Conservation (phyloP, 805 yeast species). For the Tetrapisispora namnaoensis region DNA sequence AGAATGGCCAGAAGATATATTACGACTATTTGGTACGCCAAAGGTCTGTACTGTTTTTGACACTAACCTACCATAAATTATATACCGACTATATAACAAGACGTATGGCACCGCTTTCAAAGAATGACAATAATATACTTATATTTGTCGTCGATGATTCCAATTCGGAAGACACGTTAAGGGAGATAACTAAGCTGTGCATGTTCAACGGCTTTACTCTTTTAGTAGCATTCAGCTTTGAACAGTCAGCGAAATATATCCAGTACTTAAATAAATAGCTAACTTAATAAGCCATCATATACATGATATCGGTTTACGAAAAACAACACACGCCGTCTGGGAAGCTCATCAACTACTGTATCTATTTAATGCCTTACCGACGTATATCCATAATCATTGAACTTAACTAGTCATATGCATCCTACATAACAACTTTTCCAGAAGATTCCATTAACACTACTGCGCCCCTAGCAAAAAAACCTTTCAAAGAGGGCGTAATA, state of each 20-base stretch:
- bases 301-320: no score
- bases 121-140: conserved; percentile 41
- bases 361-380: no score
- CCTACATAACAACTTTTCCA: no score
- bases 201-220: conserved; percentile 35
- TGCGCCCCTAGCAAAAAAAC: no score
- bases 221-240: conserved; percentile 37
- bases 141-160: conserved; percentile 59
- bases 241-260: conserved; percentile 43
- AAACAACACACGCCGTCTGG: no score
- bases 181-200: conserved; percentile 33
- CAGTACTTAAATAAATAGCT: conserved; percentile 22
- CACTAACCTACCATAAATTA: conserved; percentile 63
- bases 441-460: no score
- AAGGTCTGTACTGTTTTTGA: conserved; percentile 48
- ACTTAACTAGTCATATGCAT: no score
- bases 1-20: conserved; percentile 33
- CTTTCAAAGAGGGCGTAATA: no score
- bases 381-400: no score
- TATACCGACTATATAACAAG: conserved; percentile 66
- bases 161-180: conserved; percentile 37
- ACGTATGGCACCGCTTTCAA: conserved; percentile 36
- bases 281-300: background rate
- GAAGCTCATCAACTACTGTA: background rate
- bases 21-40: conserved; percentile 60